Evolutionary conservation across 2,329 filamentous ascomycete genomes (phyloP), one percentile per base, ranked within the genome.

Genomic region (Talaromyces sp.): DNA sequence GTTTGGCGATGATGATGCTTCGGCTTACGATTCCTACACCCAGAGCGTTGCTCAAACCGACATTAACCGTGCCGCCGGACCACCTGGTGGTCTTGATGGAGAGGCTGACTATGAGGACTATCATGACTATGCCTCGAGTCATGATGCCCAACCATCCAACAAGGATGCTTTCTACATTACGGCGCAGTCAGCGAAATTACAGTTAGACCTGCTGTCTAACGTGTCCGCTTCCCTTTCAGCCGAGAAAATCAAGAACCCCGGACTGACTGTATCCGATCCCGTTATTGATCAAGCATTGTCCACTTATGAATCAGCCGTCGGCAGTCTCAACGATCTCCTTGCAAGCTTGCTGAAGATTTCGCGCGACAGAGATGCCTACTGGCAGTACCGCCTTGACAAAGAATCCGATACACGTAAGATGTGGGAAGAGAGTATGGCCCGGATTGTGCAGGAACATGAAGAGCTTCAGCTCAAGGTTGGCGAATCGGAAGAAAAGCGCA

Each of bases 371-470:
- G 95, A 99, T 77, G 89, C 92, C 0, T 97, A 96, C 76, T 99
- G 95, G 95, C 94, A 98, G 76, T 96, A 96, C 75, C 89, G 93
- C 14, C 83, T 99, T 47, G 93, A 97, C 70, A 89, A 93, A 62
- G 95, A 99, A 79, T 89, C 89, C 50, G 92, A 97, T 74, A 90
- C 98, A 80, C 88, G 95, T 43, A 89, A 91, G 66, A 91, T 99
- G 87, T 99, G 95, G 95, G 95, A 99, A 79, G 95, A 99, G 73
- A 98, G 93, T 78, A 97, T 99, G 95, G 93, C 95, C 10, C 89
- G 93, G 72, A 90, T 99, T n/a, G 95, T 93, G 19, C 89, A 88
- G 64, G 95, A 99, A 76, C 95, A 99, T 72, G 95, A 98, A 78
- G 87, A 93, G 60, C 85, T 99, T 1, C 92, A 98, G 75, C 91